phyloP scores from a whole-genome alignment of 2,329 filamentous ascomycete species.

The Penicillium sp. region DNA sequence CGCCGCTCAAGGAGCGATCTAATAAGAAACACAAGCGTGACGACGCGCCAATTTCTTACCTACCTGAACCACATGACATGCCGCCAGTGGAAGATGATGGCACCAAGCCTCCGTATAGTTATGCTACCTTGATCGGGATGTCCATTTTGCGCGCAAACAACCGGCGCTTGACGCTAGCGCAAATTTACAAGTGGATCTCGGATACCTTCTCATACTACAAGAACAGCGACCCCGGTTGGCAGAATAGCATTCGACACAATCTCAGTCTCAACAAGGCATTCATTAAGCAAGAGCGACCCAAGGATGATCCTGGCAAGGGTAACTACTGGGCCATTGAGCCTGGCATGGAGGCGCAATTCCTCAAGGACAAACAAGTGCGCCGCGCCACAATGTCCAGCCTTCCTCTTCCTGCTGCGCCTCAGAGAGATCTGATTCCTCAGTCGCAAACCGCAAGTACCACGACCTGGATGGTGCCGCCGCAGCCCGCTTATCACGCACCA shows the following conservation, averaged over 20 bases:
- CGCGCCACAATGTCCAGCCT: constrained; percentile 48
- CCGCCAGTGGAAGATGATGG: constrained; percentile 81
- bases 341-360: constrained; percentile 85
- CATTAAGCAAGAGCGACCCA: constrained; percentile 90
- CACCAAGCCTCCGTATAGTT: constrained; percentile 85
- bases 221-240: constrained; percentile 84
- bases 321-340: constrained; percentile 94
- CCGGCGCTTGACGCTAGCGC: constrained; percentile 80
- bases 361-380: constrained; percentile 74
- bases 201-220: constrained; percentile 89
- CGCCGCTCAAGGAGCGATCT: constrained; percentile 68
- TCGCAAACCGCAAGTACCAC: constrained; percentile 34
- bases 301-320: constrained; percentile 95
- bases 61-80: constrained; percentile 77
- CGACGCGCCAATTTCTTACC: constrained; percentile 48
- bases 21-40: constrained; percentile 69
- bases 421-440: constrained; percentile 29
- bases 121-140: constrained; percentile 94
- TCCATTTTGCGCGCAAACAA: constrained; percentile 84
- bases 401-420: constrained; percentile 37
- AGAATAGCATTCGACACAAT: constrained; percentile 98
- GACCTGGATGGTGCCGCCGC: constrained; percentile 38
- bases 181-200: constrained; percentile 99
- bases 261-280: constrained; percentile 96
- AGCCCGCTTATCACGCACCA: constrained; percentile 23